phyloP scores from a whole-genome alignment of 208 protist genomes.

The Trypanosoma avium region DNA sequence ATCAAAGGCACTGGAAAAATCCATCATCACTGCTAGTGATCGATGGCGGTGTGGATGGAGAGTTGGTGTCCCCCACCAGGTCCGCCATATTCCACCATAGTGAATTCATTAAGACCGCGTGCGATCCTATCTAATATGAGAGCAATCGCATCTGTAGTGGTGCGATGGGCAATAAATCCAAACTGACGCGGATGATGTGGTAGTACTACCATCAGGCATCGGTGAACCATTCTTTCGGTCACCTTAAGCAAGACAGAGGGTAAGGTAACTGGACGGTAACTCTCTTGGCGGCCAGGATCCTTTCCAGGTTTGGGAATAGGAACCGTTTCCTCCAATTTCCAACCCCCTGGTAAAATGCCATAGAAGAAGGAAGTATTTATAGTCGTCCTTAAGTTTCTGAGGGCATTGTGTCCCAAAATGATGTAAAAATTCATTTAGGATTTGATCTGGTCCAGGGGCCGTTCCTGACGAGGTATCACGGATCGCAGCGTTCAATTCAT shows the following conservation, averaged over 20 bases:
- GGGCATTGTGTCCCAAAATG: neutral
- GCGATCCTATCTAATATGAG: neutral
- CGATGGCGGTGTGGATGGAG: neutral
- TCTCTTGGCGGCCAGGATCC: neutral
- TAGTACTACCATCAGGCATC: neutral
- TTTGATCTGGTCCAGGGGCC: neutral
- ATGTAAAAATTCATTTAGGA: neutral
- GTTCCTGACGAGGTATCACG: neutral
- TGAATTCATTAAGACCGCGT: neutral
- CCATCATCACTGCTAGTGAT: neutral
- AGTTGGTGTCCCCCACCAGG: neutral
- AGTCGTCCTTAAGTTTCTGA: neutral
- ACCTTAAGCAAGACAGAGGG: conserved; percentile 1
- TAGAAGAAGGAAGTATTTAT: neutral
- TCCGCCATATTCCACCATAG: neutral
- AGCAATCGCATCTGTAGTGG: neutral
- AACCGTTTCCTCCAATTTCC: neutral
- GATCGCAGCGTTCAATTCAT: neutral
- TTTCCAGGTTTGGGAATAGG: neutral
- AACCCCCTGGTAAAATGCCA: neutral
- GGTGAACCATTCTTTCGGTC: neutral
- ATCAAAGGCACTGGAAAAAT: neutral
- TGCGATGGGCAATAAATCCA: neutral
- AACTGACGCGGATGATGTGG: neutral
- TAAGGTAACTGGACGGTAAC: neutral